Percentiles rank a stretch among this genome's conserved stretches.
These are phyloP conservation scores for Secale cereale DNA, from an alignment of 176 grass and related monocot genomes.

Conservation along the genomic window DNA sequence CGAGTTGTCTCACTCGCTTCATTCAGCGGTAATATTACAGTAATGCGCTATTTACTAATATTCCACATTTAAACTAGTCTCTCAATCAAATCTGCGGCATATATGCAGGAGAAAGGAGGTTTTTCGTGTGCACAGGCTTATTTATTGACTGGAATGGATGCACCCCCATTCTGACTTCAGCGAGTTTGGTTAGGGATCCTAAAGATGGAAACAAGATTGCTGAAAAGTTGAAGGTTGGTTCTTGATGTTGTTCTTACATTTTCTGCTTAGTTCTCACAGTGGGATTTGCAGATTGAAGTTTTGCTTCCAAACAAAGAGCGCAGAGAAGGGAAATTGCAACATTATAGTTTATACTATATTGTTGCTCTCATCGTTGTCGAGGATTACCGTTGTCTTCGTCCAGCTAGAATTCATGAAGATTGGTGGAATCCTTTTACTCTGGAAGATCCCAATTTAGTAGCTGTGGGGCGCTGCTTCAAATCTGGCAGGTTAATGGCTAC, in stretches of 20 bases:
- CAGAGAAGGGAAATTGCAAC: background rate
- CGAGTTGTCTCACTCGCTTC: slow-evolving; percentile 4
- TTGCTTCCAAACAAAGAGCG: background rate
- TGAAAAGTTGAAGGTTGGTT: slow-evolving; percentile 15
- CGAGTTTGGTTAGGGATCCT: slow-evolving; percentile 15
- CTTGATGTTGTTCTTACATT: background rate
- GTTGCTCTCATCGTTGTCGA: background rate
- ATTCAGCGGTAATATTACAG: slow-evolving; percentile 6
- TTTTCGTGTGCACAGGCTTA: background rate
- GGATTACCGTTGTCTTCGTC: background rate
- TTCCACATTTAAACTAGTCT: background rate
- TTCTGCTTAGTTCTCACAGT: background rate
- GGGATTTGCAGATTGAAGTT: slow-evolving; percentile 12
- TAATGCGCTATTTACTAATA: background rate
- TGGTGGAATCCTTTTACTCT: background rate
- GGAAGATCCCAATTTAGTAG: background rate
- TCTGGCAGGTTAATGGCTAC: background rate
- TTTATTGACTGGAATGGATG: slow-evolving; percentile 9
- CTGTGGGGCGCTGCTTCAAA: background rate
- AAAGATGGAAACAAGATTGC: background rate
- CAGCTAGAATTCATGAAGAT: background rate
- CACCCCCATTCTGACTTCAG: background rate
- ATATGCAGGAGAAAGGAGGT: slow-evolving; percentile 4
- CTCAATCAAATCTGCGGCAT: background rate
- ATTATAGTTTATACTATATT: background rate